Conservation (phyloP, 306 rosid species). For the Senna tora region DNA sequence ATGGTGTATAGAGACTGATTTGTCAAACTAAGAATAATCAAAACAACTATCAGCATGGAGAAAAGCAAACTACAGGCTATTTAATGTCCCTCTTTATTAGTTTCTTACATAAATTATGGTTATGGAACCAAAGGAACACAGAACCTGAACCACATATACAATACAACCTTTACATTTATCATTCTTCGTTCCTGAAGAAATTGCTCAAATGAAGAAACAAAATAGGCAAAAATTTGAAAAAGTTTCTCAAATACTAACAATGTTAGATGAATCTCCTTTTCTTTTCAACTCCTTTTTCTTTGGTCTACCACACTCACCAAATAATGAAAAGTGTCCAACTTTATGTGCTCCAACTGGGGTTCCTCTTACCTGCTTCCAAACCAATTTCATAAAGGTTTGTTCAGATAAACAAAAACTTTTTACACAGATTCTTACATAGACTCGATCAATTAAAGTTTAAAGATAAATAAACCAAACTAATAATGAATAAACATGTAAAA, state of each 20-base stretch:
- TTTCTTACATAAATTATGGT: slow-evolving; percentile 50
- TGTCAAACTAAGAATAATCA: background rate
- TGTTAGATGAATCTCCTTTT: slow-evolving; percentile 35
- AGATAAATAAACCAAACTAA: background rate
- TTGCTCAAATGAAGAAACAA: slow-evolving; percentile 50
- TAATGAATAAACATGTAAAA: too few species aligned
- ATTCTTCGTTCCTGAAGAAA: slow-evolving; percentile 62
- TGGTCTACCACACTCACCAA: slow-evolving; percentile 76
- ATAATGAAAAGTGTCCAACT: slow-evolving; percentile 60
- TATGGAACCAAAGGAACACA: slow-evolving; percentile 46
- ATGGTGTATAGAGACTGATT: background rate
- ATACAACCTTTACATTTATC: slow-evolving; percentile 54
- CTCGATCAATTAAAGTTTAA: too few species aligned
- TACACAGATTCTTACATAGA: background rate
- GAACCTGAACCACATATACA: slow-evolving; percentile 30
- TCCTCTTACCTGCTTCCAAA: slow-evolving; percentile 58
- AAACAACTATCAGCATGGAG: background rate
- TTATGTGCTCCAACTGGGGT: slow-evolving; percentile 57
- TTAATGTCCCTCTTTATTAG: slow-evolving; percentile 39
- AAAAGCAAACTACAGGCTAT: background rate
- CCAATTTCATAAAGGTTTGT: slow-evolving; percentile 7
- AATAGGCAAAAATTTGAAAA: slow-evolving; percentile 22
- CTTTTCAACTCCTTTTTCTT: slow-evolving; percentile 57
- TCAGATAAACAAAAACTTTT: slow-evolving; percentile 15
- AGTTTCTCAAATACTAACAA: slow-evolving; percentile 28